Percentiles rank a stretch among this genome's conserved stretches.
phyloP scores from a whole-genome alignment of 2,329 filamentous ascomycete species.

The Sordariomycetes sp. region DNA sequence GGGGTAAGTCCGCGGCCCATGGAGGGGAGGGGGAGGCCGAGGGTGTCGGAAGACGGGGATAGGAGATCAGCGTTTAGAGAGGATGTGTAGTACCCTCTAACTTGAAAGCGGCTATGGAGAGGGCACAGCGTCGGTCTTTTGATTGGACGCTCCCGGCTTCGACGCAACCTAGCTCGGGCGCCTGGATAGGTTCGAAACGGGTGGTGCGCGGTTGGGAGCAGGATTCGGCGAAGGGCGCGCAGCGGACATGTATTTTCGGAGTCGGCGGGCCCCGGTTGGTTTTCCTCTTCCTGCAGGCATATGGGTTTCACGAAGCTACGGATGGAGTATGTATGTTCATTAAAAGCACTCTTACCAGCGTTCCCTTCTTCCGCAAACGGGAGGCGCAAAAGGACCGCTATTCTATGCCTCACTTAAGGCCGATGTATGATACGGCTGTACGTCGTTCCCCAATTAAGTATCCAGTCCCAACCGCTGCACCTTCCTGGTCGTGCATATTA shows the following conservation, averaged over 20 bases:
- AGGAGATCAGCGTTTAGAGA: conserved; percentile 61
- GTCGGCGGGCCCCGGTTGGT: not conserved
- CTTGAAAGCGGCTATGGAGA: conserved; percentile 5
- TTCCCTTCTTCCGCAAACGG: not conserved
- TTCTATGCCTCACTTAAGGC: not conserved
- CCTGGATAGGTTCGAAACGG: not conserved
- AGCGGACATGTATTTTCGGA: not conserved
- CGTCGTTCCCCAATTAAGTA: not conserved
- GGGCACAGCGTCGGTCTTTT: not conserved
- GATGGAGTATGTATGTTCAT: not conserved
- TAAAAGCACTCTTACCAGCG: not conserved
- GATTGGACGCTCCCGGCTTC: not conserved
- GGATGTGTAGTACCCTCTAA: too few species aligned
- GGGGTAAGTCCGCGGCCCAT: conserved; percentile 72
- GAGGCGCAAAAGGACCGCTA: not conserved
- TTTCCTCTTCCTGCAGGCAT: not conserved
- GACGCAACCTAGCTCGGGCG: not conserved
- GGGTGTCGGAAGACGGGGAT: conserved; percentile 18
- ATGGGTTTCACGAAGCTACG: not conserved
- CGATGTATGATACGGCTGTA: not conserved
- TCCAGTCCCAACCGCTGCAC: not conserved
- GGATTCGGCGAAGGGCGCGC: not conserved
- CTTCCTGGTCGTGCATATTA: not conserved
- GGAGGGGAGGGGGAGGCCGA: conserved; percentile 28
- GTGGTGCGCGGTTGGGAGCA: not conserved